Percentiles rank a stretch among this genome's conserved stretches.
Evolutionary conservation across 75 land plant species (phyloP).

Genomic region (Larix kaempferi): DNA sequence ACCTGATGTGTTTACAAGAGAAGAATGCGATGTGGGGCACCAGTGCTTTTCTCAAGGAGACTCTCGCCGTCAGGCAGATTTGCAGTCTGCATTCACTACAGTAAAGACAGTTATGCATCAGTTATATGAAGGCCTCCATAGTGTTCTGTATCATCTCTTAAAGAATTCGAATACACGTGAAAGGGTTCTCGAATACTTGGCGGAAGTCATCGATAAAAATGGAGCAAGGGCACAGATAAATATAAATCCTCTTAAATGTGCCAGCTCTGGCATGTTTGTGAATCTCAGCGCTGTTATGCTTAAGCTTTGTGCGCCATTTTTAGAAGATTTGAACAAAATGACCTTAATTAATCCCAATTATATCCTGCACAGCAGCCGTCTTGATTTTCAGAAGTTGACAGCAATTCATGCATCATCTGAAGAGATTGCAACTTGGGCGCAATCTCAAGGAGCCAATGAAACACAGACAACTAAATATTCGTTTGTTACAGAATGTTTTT

Average conservation of each 20-base stretch:
- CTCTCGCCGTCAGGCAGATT: slow-evolving; percentile 72
- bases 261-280: slow-evolving; percentile 90
- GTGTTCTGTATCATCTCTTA: slow-evolving; percentile 56
- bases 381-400: too few relatives aligned
- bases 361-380: too few relatives aligned
- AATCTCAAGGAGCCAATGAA: too few relatives aligned
- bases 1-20: slow-evolving; percentile 75
- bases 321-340: too few relatives aligned
- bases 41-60: slow-evolving; percentile 91
- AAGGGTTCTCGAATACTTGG: slow-evolving; percentile 71
- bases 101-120: slow-evolving; percentile 81
- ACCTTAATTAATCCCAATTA: too few relatives aligned
- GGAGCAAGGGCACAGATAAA: slow-evolving; percentile 78
- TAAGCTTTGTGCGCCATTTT: too few relatives aligned
- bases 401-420: too few relatives aligned
- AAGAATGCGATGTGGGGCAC: slow-evolving; percentile 89
- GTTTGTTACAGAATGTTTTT: too few relatives aligned
- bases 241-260: slow-evolving; percentile 82
- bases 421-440: too few relatives aligned
- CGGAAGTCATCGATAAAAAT: slow-evolving; percentile 79
- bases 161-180: slow-evolving; percentile 71
- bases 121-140: slow-evolving; percentile 78
- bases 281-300: slow-evolving; percentile 98
- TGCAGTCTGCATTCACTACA: slow-evolving; percentile 77
- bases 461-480: too few relatives aligned